Evolutionary conservation across 2,329 filamentous ascomycete species (phyloP), one percentile per base, ranked within the genome.

Genomic region (Diaporthe ampelina): DNA sequence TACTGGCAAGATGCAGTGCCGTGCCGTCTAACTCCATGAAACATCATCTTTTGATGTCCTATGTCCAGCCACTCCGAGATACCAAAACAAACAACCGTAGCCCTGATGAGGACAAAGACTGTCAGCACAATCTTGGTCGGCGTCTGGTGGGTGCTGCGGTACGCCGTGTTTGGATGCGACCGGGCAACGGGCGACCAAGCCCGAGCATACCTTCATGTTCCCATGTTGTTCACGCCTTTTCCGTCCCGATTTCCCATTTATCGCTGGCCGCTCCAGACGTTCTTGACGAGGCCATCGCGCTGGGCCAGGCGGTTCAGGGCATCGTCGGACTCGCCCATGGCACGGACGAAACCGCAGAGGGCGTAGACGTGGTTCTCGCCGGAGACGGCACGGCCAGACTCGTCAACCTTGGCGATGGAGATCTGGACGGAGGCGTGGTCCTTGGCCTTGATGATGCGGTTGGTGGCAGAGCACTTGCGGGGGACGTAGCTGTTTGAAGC

Each of bases 401-500:
- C 97, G 88, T 98, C 96, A 82, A 99, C 97, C 91, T 98, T 98
- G 87, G 93, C 96, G 85, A 99, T 90, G 82, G 93, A 94, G 88
- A 99, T 95, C 89, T 99, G 97, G 82, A 98, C 97, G 78, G 94
- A 97, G 83, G 95, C 96, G 92, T 99, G 97, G 90, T 99, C 97
- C 91, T 98, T 98, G 91, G 97, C 95, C 91, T 98, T 98, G 93
- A 99, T 98, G 91, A 98, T 98, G 89, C 97, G 95, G 94, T 97
- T 97, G 87, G 96, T 98, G 82, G 95, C 95, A 87, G 92, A 95
- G 94, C 96, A 98, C 91, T 98, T 98, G 91, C 96, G 95, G 86
- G 95, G 95, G 91, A 98, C 94, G 93, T 97, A 97, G 87, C 95
- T 97, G 85, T 78, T 78, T 79, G 58, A 37, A 26, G 70, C 45